phyloP scores from a whole-genome alignment of 129 eudicot genomes.

The Solidago caesia region DNA sequence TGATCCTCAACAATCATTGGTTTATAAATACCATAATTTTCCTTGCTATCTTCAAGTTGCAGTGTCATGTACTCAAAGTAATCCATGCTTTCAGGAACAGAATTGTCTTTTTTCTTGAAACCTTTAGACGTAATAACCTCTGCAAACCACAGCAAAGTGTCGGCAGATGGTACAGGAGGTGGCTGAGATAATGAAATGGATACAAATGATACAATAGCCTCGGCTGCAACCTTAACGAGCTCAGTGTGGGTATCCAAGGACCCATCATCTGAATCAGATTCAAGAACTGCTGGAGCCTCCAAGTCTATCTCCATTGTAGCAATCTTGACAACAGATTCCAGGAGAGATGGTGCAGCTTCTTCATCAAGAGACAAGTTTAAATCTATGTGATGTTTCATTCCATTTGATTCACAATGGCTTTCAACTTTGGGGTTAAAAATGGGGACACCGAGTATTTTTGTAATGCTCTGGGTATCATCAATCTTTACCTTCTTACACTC shows the following conservation, averaged over 20 bases:
- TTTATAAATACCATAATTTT: constrained; percentile 28
- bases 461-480: constrained; percentile 8
- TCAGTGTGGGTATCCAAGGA: constrained; percentile 31
- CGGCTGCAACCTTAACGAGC: constrained; percentile 54
- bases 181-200: constrained; percentile 43
- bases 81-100: constrained; percentile 61
- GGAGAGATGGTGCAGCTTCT: constrained; percentile 52
- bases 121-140: constrained; percentile 44
- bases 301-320: constrained; percentile 58
- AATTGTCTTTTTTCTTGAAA: constrained; percentile 31
- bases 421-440: constrained; percentile 25
- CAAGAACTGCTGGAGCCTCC: constrained; percentile 57
- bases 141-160: constrained; percentile 58
- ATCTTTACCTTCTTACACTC: constrained; percentile 24
- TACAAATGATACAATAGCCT: constrained; percentile 56
- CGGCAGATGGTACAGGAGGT: constrained; percentile 22
- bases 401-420: constrained; percentile 20
- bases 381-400: constrained; percentile 49
- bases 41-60: constrained; percentile 50
- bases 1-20: constrained; percentile 31
- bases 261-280: constrained; percentile 36
- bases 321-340: constrained; percentile 50
- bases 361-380: constrained; percentile 69
- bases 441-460: constrained; percentile 43
- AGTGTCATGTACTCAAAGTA: constrained; percentile 80